These are phyloP conservation scores for bread wheat (Triticum aestivum) DNA, from an alignment of 176 grass and related monocot species.

Conservation along the genomic window DNA sequence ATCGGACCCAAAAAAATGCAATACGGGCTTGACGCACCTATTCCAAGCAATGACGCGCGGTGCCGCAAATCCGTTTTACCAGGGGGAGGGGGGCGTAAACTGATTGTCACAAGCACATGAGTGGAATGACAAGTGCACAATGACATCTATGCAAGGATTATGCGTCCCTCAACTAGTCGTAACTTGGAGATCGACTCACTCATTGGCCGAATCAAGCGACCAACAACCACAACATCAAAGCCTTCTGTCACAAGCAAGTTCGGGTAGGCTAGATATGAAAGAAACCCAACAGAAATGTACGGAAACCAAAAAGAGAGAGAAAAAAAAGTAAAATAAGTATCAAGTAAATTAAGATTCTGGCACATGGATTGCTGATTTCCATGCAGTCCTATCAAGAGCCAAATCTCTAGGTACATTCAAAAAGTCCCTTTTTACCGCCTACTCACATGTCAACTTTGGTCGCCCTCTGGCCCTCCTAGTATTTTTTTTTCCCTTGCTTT, in stretches of 20 bases:
- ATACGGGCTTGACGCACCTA: accelerated
- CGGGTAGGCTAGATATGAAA: background rate
- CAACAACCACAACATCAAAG: background rate
- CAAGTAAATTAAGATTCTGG: background rate
- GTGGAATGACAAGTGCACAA: background rate
- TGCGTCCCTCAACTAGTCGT: background rate
- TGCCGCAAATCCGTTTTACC: too few species aligned
- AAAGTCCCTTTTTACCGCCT: too few species aligned
- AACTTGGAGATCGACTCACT: background rate
- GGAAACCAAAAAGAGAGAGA: background rate
- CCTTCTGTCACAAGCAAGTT: background rate
- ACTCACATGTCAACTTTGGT: too few species aligned
- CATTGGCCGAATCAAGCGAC: background rate
- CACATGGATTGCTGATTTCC: background rate
- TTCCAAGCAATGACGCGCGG: too few species aligned
- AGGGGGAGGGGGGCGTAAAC: accelerated
- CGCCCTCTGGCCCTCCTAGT: too few species aligned
- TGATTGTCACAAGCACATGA: background rate
- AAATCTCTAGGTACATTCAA: too few species aligned
- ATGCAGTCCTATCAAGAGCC: background rate
- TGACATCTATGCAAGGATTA: background rate
- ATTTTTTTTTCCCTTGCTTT: too few species aligned
- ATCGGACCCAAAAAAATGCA: too few species aligned
- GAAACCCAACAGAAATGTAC: background rate
- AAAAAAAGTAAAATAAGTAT: background rate